Percentiles rank a stretch among this genome's conserved stretches.
Conservation (phyloP, 495 filamentous ascomycete species). For the Aspergillus nanangensis region DNA sequence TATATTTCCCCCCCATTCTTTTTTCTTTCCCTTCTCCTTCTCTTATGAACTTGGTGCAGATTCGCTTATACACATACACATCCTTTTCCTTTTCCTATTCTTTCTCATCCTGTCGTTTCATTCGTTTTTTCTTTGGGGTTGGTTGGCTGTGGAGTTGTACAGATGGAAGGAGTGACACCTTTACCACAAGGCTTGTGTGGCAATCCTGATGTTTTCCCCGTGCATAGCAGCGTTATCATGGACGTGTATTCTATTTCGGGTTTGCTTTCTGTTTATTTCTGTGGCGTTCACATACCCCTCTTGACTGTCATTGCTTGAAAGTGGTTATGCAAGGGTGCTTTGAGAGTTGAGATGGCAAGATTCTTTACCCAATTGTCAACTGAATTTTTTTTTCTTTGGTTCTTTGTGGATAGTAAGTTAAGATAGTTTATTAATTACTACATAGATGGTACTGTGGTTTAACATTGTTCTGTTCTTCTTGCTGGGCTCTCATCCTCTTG, state of each 20-base stretch:
- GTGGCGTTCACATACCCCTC: conserved; percentile 19
- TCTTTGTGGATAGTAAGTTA: no score
- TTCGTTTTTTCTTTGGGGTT: conserved; percentile 3
- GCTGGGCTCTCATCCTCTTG: no score
- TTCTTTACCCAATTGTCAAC: no score
- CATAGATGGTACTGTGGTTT: no score
- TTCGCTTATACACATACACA: background rate
- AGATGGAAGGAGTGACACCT: conserved; percentile 16
- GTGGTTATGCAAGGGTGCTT: conserved; percentile 6
- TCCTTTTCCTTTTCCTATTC: conserved; percentile 21
- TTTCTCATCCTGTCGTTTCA: conserved; percentile 3
- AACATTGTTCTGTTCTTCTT: no score
- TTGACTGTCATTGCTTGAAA: conserved; percentile 10
- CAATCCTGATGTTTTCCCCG: background rate
- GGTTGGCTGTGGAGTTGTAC: conserved; percentile 20
- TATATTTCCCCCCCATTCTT: no score
- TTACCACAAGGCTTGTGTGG: no score
- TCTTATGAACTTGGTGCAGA: background rate
- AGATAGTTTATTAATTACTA: no score
- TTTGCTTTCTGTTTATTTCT: conserved; percentile 2
- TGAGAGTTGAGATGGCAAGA: no score
- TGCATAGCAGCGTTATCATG: conserved; percentile 9
- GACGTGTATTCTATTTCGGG: conserved; percentile 8
- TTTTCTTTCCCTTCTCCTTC: background rate
- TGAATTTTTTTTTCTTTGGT: background rate